Evolutionary conservation across 2,329 filamentous ascomycete genomes (phyloP), one percentile per base, ranked within the genome.

Genomic region (Leptosphaerulina australis): DNA sequence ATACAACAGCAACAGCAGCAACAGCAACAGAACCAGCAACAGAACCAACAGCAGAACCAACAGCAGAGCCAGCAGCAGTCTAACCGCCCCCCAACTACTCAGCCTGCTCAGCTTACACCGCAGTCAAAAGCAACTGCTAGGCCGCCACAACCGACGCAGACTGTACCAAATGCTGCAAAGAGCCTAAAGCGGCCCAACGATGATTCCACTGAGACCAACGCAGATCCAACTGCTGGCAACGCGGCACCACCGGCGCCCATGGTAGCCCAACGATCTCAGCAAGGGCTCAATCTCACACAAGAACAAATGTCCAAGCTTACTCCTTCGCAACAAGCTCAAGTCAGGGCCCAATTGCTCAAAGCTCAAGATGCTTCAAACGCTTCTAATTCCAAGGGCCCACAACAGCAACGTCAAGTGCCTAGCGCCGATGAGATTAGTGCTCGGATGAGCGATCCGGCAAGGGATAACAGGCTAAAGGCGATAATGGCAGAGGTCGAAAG

Each of bases 161-260:
- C 60, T 11, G 29, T 48, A 18, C 49, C 59, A 14, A 64, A 56
- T 37, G 59, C 56, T 28, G 20, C 57, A 14, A 53, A 38, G 25
- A 66, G 60, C 44, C 64, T 67, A 14, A 75, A 74, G 59, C 65
- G 72, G 26, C 66, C 70, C 8, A 75, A 69, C 43, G 76, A 78
- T 17, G 77, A 79, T 56, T 63, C 72, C 11, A 55, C 68, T 17
- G 76, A 78, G 43, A 66, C 64, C 9, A 73, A 64, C 39, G 36
- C 66, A 52, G 47, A 75, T 49, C 44, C 52, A 31, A 28, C 58
- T 34, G 33, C 54, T 15, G 40, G 52, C 39, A 58, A 63, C 50
- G 50, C 51, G 22, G 60, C 66, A 18, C 64, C 72, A 10, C 73
- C 73, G 56, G 69, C 73, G 11, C 63, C 67, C 11, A 73, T 72